Conservation (phyloP, 495 filamentous ascomycete species). For the Annulohypoxylon bovei region DNA sequence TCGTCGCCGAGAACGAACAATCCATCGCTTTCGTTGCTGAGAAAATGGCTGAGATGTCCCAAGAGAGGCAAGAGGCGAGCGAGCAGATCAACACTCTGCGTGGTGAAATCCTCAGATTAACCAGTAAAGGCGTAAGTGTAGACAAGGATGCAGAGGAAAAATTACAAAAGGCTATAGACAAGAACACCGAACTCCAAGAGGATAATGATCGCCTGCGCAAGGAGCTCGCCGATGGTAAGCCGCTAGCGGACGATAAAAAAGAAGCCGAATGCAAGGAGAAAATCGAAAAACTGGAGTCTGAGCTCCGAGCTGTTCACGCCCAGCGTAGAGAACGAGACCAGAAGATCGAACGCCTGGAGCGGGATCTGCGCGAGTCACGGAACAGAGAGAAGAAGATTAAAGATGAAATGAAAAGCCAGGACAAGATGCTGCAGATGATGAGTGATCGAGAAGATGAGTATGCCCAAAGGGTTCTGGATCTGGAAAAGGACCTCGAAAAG, state of each 20-base stretch:
- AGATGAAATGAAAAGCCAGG: neutral
- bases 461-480: too few species aligned
- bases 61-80: neutral
- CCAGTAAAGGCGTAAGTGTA: too few species aligned
- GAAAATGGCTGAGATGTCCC: neutral
- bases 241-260: too few species aligned
- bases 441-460: too few species aligned
- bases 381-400: neutral
- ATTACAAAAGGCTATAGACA: neutral
- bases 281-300: neutral
- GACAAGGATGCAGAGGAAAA: too few species aligned
- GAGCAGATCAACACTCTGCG: neutral
- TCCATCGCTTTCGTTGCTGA: slow-evolving; percentile 6
- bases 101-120: neutral
- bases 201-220: neutral
- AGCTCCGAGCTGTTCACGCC: neutral
- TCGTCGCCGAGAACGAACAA: slow-evolving; percentile 31
- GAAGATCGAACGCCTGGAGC: neutral
- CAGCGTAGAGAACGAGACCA: neutral
- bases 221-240: neutral
- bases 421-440: too few species aligned
- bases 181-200: neutral
- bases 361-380: neutral
- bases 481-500: neutral
- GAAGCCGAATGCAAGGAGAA: neutral